phyloP scores from a whole-genome alignment of 768 basidiomycete genomes.

The Agaricus bisporus region DNA sequence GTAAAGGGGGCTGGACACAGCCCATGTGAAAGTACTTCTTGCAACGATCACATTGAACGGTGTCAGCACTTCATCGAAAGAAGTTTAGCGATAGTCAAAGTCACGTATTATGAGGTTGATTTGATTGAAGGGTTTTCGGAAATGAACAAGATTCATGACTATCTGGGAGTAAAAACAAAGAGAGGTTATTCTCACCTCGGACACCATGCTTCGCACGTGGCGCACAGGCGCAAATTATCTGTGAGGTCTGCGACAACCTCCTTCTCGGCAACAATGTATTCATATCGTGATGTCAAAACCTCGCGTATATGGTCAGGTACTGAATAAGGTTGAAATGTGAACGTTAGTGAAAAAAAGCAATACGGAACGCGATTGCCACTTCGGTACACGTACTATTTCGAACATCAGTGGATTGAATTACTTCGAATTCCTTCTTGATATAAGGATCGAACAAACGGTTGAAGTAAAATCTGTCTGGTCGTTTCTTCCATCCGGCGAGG shows the following conservation, averaged over 20 bases:
- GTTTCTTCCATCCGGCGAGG: slow-evolving; percentile 88
- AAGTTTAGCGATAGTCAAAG: slow-evolving; percentile 11
- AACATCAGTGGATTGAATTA: slow-evolving; percentile 80
- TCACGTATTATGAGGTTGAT: slow-evolving; percentile 4
- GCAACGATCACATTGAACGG: slow-evolving; percentile 88
- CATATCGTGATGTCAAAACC: slow-evolving; percentile 75
- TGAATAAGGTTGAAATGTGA: slow-evolving; percentile 28
- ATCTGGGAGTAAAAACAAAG: neutral
- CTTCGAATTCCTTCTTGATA: slow-evolving; percentile 97
- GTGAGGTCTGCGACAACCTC: slow-evolving; percentile 89
- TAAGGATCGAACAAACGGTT: slow-evolving; percentile 94
- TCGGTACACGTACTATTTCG: slow-evolving; percentile 68
- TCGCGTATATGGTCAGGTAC: slow-evolving; percentile 81
- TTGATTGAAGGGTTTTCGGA: slow-evolving; percentile 13
- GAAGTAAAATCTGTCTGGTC: slow-evolving; percentile 95
- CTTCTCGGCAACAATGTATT: slow-evolving; percentile 93
- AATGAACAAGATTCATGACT: slow-evolving; percentile 10
- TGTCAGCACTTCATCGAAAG: slow-evolving; percentile 52
- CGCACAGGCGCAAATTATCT: slow-evolving; percentile 79
- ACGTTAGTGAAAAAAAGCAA: slow-evolving; percentile 1
- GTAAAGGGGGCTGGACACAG: slow-evolving; percentile 88
- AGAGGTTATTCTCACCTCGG: slow-evolving; percentile 53
- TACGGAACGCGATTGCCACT: slow-evolving; percentile 1
- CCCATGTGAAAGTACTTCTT: slow-evolving; percentile 92
- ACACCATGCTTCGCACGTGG: slow-evolving; percentile 85